A percentile compares a stretch with the other conserved stretches of the same genome.
These are phyloP conservation scores for Chaetomium sp. DNA, from an alignment of 2,329 filamentous ascomycete species.

Conservation along the genomic window DNA sequence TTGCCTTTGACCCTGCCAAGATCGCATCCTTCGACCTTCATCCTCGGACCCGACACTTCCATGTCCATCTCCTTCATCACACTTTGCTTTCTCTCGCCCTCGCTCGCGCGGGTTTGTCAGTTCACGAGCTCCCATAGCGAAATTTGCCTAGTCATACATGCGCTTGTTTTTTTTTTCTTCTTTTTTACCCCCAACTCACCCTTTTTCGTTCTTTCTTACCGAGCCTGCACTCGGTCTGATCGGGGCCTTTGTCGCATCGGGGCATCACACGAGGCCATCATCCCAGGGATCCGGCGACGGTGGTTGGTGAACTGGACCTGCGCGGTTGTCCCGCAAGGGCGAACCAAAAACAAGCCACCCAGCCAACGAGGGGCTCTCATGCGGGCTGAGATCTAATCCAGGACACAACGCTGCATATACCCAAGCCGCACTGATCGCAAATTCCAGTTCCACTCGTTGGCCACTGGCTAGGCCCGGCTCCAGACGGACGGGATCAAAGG, in stretches of 20 bases:
- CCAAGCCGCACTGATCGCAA: slow-evolving; percentile 14
- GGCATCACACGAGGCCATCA: slow-evolving; percentile 8
- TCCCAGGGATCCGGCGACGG: slow-evolving; percentile 8
- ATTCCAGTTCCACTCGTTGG: slow-evolving; percentile 12
- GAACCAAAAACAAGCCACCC: slow-evolving; percentile 13
- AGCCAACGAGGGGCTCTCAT: slow-evolving; percentile 16
- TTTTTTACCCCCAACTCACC: too few relatives aligned
- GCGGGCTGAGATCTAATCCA: slow-evolving; percentile 15
- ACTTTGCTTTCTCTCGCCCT: too few relatives aligned
- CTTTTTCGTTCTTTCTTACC: neutral
- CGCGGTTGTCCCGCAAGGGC: slow-evolving; percentile 20
- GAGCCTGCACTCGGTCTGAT: neutral
- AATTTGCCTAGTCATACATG: too few relatives aligned
- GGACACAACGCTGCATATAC: slow-evolving; percentile 8
- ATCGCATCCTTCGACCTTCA: neutral
- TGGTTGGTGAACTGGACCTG: slow-evolving; percentile 19
- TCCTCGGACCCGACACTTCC: neutral
- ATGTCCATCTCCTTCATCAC: too few relatives aligned
- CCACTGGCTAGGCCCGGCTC: slow-evolving; percentile 6
- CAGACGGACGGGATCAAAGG: slow-evolving; percentile 12
- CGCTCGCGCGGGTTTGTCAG: too few relatives aligned
- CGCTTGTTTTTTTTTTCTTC: too few relatives aligned
- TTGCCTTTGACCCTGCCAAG: neutral
- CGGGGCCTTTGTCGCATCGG: slow-evolving; percentile 13
- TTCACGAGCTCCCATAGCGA: too few relatives aligned